Evolutionary conservation across 2,329 filamentous ascomycete genomes (phyloP).

Genomic region (Cylindrodendrum hubeiense): DNA sequence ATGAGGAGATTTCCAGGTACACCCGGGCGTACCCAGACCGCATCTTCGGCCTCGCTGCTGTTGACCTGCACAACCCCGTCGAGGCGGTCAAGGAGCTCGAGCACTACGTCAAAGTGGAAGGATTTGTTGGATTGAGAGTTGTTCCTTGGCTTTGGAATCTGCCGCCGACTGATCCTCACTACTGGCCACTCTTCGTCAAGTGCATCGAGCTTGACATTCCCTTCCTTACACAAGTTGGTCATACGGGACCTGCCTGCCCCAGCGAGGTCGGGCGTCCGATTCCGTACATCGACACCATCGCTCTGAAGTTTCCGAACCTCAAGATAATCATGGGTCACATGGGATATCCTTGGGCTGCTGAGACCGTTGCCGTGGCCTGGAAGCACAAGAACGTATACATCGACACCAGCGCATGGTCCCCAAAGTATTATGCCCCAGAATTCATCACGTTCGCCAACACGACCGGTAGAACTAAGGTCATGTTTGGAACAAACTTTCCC

Average conservation of each 20-base stretch:
- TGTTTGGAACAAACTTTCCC: slow-evolving; percentile 30
- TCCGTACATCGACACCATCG: slow-evolving; percentile 26
- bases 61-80: slow-evolving; percentile 24
- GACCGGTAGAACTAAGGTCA: slow-evolving; percentile 26
- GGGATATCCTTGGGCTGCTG: slow-evolving; percentile 25
- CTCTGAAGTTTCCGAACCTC: slow-evolving; percentile 24
- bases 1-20: slow-evolving; percentile 23
- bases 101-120: slow-evolving; percentile 25
- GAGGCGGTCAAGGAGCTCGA: slow-evolving; percentile 23
- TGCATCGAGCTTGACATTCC: slow-evolving; percentile 28
- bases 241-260: slow-evolving; percentile 25
- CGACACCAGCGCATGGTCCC: slow-evolving; percentile 26
- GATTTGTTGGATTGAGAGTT: slow-evolving; percentile 26
- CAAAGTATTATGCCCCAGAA: slow-evolving; percentile 23
- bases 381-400: slow-evolving; percentile 30
- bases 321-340: slow-evolving; percentile 30
- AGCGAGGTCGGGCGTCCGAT: slow-evolving; percentile 31
- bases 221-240: slow-evolving; percentile 27
- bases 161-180: slow-evolving; percentile 22
- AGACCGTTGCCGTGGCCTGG: slow-evolving; percentile 27
- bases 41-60: slow-evolving; percentile 24
- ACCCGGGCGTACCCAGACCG: slow-evolving; percentile 27
- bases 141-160: slow-evolving; percentile 29
- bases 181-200: slow-evolving; percentile 29
- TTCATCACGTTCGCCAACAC: slow-evolving; percentile 27